A percentile compares a stretch with the other conserved stretches of the same genome.
Conservation (phyloP, 2,329 filamentous ascomycete genomes). For the Alternaria alternata region DNA sequence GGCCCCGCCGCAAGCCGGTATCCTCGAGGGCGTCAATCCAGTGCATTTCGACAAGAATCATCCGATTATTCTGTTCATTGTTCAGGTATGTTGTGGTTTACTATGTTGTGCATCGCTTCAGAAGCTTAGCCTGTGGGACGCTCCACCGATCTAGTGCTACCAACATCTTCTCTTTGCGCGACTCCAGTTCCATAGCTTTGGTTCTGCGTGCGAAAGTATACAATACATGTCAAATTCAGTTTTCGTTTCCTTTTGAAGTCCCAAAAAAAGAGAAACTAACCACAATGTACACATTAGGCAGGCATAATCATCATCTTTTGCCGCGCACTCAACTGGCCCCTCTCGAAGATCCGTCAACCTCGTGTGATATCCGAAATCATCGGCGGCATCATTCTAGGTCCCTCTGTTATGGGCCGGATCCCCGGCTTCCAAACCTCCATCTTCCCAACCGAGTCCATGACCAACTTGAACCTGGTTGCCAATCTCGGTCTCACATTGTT, state of each 20-base stretch:
- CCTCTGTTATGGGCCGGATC: slow-evolving; percentile 86
- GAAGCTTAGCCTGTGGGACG: not conserved
- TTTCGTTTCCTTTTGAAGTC: not conserved
- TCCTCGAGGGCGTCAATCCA: slow-evolving; percentile 76
- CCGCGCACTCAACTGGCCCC: slow-evolving; percentile 76
- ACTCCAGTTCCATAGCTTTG: not conserved
- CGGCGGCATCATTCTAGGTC: slow-evolving; percentile 83
- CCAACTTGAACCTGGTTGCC: slow-evolving; percentile 77
- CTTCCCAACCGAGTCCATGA: slow-evolving; percentile 78
- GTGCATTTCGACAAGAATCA: slow-evolving; percentile 73
- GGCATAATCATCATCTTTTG: slow-evolving; percentile 79
- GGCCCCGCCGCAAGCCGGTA: slow-evolving; percentile 67
- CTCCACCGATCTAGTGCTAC: not conserved
- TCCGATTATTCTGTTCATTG: slow-evolving; percentile 78
- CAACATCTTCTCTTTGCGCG: not conserved
- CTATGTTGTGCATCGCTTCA: not conserved
- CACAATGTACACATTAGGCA: slow-evolving; percentile 57
- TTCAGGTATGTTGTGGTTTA: slow-evolving; percentile 63
- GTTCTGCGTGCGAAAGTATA: not conserved
- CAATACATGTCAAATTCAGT: not conserved
- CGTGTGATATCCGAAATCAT: slow-evolving; percentile 86
- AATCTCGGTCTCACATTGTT: slow-evolving; percentile 86
- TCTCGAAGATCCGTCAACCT: slow-evolving; percentile 79
- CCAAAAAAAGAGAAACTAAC: not conserved
- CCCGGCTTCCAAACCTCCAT: slow-evolving; percentile 79